Evolutionary conservation across 345 rosid genomes (phyloP), one percentile per base, ranked within the genome.

Genomic region (Nasturtium officinale): DNA sequence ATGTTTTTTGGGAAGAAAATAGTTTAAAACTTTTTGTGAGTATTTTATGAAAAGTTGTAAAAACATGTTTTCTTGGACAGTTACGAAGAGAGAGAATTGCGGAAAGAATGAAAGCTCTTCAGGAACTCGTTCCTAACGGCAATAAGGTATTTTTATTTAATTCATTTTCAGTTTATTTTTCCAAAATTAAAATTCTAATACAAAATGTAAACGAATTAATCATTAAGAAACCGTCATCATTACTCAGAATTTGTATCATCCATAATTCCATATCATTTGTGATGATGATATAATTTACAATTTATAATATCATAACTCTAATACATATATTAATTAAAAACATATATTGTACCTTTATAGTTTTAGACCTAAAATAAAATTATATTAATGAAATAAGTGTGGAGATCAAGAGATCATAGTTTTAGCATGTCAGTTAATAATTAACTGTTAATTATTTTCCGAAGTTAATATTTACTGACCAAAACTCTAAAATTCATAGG

Each of bases 31-130:
- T 23, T 50, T 73, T 40, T 73, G 18, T 3, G 33, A 32, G 43
- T 20, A 66, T 2, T 61, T 38, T 74, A 16, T 42, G 26, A 16
- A 50, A 16, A 45, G 21, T 45, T 45, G 50, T 45, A 7, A 45
- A 32, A 71, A 37, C 15, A 17, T 40, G 61, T 62, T 56, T 48
- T 26, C 16, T 35, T 55, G 71, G 61, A 47, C 96, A 95, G 99
- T 81, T 95, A 67, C 90, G 99, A 40, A 90, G 99, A 67, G 99
- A 91, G 83, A 85, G 98, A 83, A 95, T 95, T 70, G 96, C 99
- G 68, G 99, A 95, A 74, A 83, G 99, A 77, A 95, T 91, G 99
- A 95, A 90, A 85, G 87, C 93, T 61, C 89, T 95, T 61, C 99
- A 95, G 71, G 99, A 91, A 79, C 87, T 95, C 11, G 98, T 95